Evolutionary conservation across 176 grass and related monocot genomes (phyloP), one percentile per base, ranked within the genome.

Genomic region (Olyra latifolia): DNA sequence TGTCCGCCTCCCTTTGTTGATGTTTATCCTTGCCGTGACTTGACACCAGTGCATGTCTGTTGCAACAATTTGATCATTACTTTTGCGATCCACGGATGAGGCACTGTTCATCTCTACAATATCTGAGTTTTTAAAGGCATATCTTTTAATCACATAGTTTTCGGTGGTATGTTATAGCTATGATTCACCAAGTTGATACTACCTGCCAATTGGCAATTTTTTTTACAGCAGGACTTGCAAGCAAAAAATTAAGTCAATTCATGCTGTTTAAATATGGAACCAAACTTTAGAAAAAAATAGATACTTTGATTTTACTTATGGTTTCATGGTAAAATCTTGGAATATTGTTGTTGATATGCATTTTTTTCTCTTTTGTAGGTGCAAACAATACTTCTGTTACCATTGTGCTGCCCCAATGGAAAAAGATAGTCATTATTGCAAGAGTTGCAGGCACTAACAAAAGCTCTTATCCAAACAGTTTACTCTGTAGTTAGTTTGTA

Each of bases 341-440:
- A 47, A 40, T 70, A 43, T 69, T 67, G 12, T 56, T 74, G 7
- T 30, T 75, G 19, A 23, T 71, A 10, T 73, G 11, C 5, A 35
- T 17, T 50, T 50, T 49, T 48, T 75, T 72, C 47, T 78, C 40
- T 68, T 83, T 80, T 88, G 71, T 69, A 91, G 90, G 88, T 97
- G 93, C 66, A 66, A 87, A 5, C 79, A 88, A 52, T 75, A 46
- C 80, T 97, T 97, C 71, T 97, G 93, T 79, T 97, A 97, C 75
- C 41, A 39, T 17, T 93, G 93, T 17, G 88, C 81, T 23, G 64
- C 90, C 14, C 93, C 90, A 44, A 89, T 97, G 88, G 20, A 77
- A 39, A 70, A 23, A 42, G 7, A 29, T 38, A 39, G 3, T 69
- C 90, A 93, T 60, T 84, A 57, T 19, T 97, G 93, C 43, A 9